Evolutionary conservation across 1,284 basidiomycete species (phyloP), one percentile per base, ranked within the genome.

Genomic region (Boletus smithii): DNA sequence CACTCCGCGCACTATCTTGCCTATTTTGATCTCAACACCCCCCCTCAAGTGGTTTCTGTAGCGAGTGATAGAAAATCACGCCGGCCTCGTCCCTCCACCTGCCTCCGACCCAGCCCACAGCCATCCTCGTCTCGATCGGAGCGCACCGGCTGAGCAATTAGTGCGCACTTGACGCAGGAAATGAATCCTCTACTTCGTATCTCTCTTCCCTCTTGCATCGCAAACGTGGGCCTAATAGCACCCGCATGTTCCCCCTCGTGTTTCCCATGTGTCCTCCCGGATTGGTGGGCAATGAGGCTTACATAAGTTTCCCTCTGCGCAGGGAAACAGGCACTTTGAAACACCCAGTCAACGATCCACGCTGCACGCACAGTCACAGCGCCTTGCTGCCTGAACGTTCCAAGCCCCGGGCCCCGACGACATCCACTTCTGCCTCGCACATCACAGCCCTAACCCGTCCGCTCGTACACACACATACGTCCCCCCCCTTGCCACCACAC

Each of bases 291-390:
- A 31, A 6, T 24, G 7, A 24, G 23, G 8, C 23, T 24, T 24
- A 53, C 57, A 55, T 63, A 63, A 39, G n/a, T 43, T 57, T 35
- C 22, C 29, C 37, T 39, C 34, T n/a, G 36, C 8, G 20, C 32
- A 17, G 45, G 32, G 44, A 27, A 32, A 46, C 18, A 26, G 39
- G 26, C 37, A n/a, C 50, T 42, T 24, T 31, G 52, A 50, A 24
- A 9, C 46, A 27, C 27, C 37, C 11, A 8, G 26, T 27, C 26
- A 27, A 27, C 9, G 26, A n/a, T n/a, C n/a, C n/a, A 4, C 23
- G 23, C 6, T 24, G 10, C 35, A 8, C 22, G 30, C n/a, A 31
- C 30, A 16, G n/a, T 9, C 30, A 31, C 16, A 31, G n/a, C 10
- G 20, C 38, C 11, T 38, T 14, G 37, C 37, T 27, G 37, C 16